Evolutionary conservation across 371 early-diverging fungal genomes (phyloP), one percentile per base, ranked within the genome.

Genomic region (Rhizopus stolonifer): DNA sequence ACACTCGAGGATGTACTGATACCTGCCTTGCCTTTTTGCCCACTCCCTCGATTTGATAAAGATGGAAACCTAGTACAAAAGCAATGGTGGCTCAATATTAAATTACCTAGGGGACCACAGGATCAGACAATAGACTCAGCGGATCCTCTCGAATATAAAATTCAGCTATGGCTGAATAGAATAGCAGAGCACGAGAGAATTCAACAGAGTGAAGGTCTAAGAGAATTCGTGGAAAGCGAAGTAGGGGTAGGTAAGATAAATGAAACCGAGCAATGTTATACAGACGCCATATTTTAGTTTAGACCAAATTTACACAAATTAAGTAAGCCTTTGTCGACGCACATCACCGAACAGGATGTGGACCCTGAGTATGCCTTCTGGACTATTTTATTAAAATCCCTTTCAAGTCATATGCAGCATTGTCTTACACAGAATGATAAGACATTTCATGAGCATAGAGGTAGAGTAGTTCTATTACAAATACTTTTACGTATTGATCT

Each of bases 201-300:
- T 8, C 55, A 65, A n/a, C 40, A 33, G n/a, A 70, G 65, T 24
- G 71, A 77, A 60, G 71, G 61, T 7, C 38, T 77, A 24, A 62
- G 71, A 32, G 77, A 72, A 49, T 77, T 77, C 60, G 58, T 77
- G 11, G 77, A 77, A 51, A 70, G 69, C 48, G 77, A 77, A 59
- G 56, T 69, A 23, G 77, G 77, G 57, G 75, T 74, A 69, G 56
- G 59, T 59, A 60, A 61, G 64, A 46, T 31, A 18, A 36, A 17
- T 13, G 43, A 8, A 34, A 2, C 11, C 43, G 43, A 40, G 21
- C 38, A 46, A 10, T 8, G 34, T 24, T 19, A 49, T 19, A 42
- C 22, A 42, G 10, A 2, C 4, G 22, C n/a, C n/a, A 18, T 18
- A 19, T 22, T 31, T 22, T 46, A 63, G 63, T 63, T 63, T 63